Evolutionary conservation across 1,139 yeast species (phyloP).

Genomic region (Nakaseomyces delphensis): DNA sequence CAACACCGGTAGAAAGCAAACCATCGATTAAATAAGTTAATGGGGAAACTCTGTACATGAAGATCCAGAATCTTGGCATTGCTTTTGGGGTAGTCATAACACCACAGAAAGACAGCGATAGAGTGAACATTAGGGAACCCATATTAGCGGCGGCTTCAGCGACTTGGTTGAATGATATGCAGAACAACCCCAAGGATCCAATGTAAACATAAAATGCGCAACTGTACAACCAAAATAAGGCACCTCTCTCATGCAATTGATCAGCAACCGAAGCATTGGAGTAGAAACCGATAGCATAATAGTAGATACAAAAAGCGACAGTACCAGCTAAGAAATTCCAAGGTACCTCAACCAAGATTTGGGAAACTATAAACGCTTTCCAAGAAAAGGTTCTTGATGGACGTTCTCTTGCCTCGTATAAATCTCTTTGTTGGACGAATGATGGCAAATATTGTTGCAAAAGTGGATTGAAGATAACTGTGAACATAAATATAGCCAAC

Average conservation of each 20-base stretch:
- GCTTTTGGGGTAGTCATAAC: conserved; percentile 52
- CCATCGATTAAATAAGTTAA: conserved; percentile 48
- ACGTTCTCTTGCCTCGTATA: conserved; percentile 77
- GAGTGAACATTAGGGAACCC: conserved; percentile 51
- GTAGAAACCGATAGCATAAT: conserved; percentile 68
- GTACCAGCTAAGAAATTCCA: conserved; percentile 60
- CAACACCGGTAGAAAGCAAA: conserved; percentile 44
- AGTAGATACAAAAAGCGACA: conserved; percentile 60
- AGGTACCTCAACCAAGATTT: conserved; percentile 62
- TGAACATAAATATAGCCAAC: conserved; percentile 61
- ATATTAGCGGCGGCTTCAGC: conserved; percentile 66
- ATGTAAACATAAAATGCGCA: conserved; percentile 48
- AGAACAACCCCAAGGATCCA: conserved; percentile 54
- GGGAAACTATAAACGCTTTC: conserved; percentile 48
- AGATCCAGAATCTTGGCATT: conserved; percentile 50
- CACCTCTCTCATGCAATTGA: conserved; percentile 48
- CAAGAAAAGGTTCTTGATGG: conserved; percentile 59
- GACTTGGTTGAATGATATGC: conserved; percentile 42
- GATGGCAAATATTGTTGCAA: conserved; percentile 65
- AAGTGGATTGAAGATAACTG: conserved; percentile 47
- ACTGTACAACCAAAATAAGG: conserved; percentile 49
- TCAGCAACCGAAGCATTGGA: conserved; percentile 48
- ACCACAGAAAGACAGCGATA: conserved; percentile 71
- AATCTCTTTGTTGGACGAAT: conserved; percentile 57
- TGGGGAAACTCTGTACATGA: conserved; percentile 55